Conservation (phyloP, 768 basidiomycete species). For the Xerocomus potaroensis region DNA sequence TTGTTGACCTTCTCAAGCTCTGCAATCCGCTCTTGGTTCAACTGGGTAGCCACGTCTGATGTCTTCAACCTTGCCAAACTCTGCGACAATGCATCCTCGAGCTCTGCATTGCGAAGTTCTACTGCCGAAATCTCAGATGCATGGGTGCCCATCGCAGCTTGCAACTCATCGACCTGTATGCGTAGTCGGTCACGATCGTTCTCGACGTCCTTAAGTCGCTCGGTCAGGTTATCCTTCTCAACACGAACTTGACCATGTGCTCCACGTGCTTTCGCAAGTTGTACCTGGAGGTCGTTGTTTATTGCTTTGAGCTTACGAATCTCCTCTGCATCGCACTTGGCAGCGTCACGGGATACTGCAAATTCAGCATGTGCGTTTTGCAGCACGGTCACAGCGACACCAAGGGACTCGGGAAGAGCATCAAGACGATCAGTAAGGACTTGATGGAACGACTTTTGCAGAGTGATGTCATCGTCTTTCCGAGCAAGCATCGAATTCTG, state of each 20-base stretch:
- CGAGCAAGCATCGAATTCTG: slow-evolving; percentile 48
- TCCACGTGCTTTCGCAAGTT: slow-evolving; percentile 71
- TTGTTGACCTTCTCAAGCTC: slow-evolving; percentile 60
- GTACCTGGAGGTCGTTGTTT: slow-evolving; percentile 68
- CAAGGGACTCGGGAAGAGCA: slow-evolving; percentile 56
- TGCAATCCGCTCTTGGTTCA: slow-evolving; percentile 53
- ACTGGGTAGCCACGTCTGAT: slow-evolving; percentile 64
- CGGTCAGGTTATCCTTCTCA: slow-evolving; percentile 70
- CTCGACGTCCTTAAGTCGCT: slow-evolving; percentile 58
- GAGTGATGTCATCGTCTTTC: slow-evolving; percentile 43
- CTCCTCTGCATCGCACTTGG: slow-evolving; percentile 66
- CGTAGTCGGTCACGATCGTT: slow-evolving; percentile 61
- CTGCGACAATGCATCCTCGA: slow-evolving; percentile 70
- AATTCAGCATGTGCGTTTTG: slow-evolving; percentile 63
- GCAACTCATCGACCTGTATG: slow-evolving; percentile 51
- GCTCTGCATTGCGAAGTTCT: slow-evolving; percentile 50
- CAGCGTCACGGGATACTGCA: slow-evolving; percentile 48
- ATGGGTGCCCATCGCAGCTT: slow-evolving; percentile 40
- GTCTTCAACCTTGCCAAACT: slow-evolving; percentile 68
- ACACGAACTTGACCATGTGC: slow-evolving; percentile 75
- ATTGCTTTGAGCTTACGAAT: slow-evolving; percentile 47
- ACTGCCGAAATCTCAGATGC: slow-evolving; percentile 44
- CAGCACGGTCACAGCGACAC: slow-evolving; percentile 48
- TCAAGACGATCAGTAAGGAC: slow-evolving; percentile 50
- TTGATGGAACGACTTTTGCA: slow-evolving; percentile 53